Evolutionary conservation across 345 rosid genomes (phyloP).

Genomic region (Tarenaya hassleriana): DNA sequence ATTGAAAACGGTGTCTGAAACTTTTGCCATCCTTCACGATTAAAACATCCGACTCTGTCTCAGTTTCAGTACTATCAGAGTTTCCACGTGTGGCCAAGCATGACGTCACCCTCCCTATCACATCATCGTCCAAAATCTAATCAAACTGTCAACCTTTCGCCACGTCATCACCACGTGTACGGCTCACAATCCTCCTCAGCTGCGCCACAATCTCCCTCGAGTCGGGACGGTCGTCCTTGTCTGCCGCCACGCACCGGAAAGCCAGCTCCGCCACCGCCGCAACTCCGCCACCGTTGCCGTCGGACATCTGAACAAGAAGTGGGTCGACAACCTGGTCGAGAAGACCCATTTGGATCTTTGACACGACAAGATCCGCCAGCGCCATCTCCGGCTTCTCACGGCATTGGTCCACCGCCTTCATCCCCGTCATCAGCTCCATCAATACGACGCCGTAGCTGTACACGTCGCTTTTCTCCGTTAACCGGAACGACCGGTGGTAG

Average conservation of each 20-base stretch:
- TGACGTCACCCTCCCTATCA: no score
- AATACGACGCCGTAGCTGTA: conserved; percentile 84
- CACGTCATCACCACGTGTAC: conserved; percentile 37
- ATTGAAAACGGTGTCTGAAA: no score
- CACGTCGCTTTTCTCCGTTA: conserved; percentile 90
- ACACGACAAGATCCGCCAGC: conserved; percentile 70
- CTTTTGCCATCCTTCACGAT: no score
- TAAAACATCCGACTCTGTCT: no score
- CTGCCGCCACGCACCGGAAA: conserved; percentile 81
- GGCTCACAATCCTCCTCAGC: conserved; percentile 52
- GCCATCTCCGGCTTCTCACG: conserved; percentile 78
- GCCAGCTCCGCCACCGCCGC: conserved; percentile 38
- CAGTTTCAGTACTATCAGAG: no score
- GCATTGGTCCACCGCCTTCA: conserved; percentile 79
- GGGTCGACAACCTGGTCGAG: conserved; percentile 69
- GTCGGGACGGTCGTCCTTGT: conserved; percentile 89
- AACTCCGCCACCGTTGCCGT: conserved; percentile 15
- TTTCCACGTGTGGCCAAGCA: no score
- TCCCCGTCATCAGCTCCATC: conserved; percentile 73
- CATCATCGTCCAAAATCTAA: conserved; percentile 16
- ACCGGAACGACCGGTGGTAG: conserved; percentile 76
- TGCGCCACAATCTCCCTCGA: conserved; percentile 69
- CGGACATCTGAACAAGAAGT: conserved; percentile 16
- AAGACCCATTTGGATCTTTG: conserved; percentile 73
- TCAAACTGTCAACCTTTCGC: conserved; percentile 20